These are phyloP conservation scores for Senna siamea DNA, from an alignment of 306 rosid species.

Conservation along the genomic window DNA sequence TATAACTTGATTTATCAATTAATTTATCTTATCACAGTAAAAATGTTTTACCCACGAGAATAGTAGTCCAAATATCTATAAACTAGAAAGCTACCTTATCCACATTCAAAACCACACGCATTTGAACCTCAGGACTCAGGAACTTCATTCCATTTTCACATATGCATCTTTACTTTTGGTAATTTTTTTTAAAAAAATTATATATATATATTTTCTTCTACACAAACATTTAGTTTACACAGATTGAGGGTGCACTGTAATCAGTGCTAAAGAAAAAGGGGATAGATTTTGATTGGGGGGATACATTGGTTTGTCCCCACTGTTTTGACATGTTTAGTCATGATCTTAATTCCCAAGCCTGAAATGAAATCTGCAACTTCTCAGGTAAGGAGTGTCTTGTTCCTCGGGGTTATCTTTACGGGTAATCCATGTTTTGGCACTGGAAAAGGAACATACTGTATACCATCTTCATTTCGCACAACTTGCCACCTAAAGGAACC, in stretches of 20 bases:
- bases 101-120: slow-evolving; percentile 43
- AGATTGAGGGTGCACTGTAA: slow-evolving; percentile 35
- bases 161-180: slow-evolving; percentile 13
- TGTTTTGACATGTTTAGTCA: slow-evolving; percentile 28
- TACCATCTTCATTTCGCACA: slow-evolving; percentile 65
- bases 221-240: slow-evolving; percentile 36
- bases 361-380: slow-evolving; percentile 22
- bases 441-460: slow-evolving; percentile 90
- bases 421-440: slow-evolving; percentile 91
- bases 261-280: slow-evolving; percentile 2
- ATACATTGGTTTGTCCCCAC: slow-evolving; percentile 46
- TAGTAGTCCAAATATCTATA: not conserved
- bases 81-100: slow-evolving; percentile 18
- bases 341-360: slow-evolving; percentile 39
- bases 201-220: slow-evolving; percentile 14
- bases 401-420: slow-evolving; percentile 56
- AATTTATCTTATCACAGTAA: not conserved
- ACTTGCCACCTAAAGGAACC: slow-evolving; percentile 70
- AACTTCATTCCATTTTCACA: slow-evolving; percentile 23
- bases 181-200: not conserved
- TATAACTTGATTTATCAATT: no score
- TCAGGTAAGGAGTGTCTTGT: slow-evolving; percentile 40
- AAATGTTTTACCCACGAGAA: not conserved
- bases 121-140: slow-evolving; percentile 40
- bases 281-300: slow-evolving; percentile 38